Conservation (phyloP, 192 early-diverging fungal species). For the Kappamyces sp. region DNA sequence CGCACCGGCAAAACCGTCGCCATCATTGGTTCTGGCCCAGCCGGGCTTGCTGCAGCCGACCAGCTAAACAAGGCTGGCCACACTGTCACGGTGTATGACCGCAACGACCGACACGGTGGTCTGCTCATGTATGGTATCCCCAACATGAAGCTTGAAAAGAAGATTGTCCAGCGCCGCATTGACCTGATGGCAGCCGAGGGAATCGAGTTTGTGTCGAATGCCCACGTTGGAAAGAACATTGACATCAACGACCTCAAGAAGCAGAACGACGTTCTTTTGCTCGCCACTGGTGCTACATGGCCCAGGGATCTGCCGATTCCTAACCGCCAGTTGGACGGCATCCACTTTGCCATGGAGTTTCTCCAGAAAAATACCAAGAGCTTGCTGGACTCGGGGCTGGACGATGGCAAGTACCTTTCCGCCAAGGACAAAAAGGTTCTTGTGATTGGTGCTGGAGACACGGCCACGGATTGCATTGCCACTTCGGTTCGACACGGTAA, state of each 20-base stretch:
- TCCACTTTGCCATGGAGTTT: constrained; percentile 99
- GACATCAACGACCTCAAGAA: constrained; percentile 60
- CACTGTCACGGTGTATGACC: constrained; percentile 90
- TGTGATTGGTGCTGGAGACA: constrained; percentile 98
- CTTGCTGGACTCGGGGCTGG: constrained; percentile 73
- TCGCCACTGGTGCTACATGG: constrained; percentile 96
- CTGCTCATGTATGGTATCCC: constrained; percentile 98
- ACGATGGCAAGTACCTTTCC: constrained; percentile 67
- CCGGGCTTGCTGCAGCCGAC: constrained; percentile 92
- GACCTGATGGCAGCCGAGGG: constrained; percentile 94
- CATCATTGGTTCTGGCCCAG: constrained; percentile 92
- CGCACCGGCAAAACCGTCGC: constrained; percentile 83
- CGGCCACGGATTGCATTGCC: constrained; percentile 94
- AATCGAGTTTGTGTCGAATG: constrained; percentile 79
- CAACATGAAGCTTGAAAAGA: constrained; percentile 99
- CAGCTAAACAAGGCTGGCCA: constrained; percentile 98
- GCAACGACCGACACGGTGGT: constrained; percentile 93
- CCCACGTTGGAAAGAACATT: constrained; percentile 82
- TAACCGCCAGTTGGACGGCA: constrained; percentile 76
- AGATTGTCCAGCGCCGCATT: constrained; percentile 85
- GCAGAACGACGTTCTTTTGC: constrained; percentile 73
- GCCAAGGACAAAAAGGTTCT: constrained; percentile 91
- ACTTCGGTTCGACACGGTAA: constrained; percentile 82
- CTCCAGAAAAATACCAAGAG: constrained; percentile 84
- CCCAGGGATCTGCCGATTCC: constrained; percentile 91